A percentile compares a stretch with the other conserved stretches of the same genome.
phyloP scores from a whole-genome alignment of 75 land plant genomes.

The Sequoiadendron giganteum region DNA sequence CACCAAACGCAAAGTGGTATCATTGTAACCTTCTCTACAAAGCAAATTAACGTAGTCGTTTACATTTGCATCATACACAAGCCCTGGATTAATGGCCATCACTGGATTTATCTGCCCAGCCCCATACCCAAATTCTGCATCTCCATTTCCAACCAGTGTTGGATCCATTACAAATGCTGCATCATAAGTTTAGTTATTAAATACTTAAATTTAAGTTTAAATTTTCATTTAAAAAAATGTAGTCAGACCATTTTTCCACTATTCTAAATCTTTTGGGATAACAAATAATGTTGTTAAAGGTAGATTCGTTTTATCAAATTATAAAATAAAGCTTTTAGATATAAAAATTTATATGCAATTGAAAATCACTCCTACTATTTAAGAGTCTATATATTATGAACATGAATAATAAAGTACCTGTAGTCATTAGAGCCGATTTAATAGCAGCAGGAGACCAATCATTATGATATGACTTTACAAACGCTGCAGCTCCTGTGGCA shows the following conservation, averaged over 20 bases:
- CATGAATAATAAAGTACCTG: conserved; percentile 29
- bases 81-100: conserved; percentile 26
- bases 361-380: too few relatives aligned
- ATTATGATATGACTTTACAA: conserved; percentile 39
- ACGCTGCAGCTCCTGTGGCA: conserved; percentile 38
- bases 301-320: not conserved
- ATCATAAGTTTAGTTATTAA: not conserved
- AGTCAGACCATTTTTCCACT: too few relatives aligned
- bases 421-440: conserved; percentile 13
- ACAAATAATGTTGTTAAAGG: not conserved
- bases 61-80: too few relatives aligned
- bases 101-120: conserved; percentile 43
- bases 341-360: not conserved
- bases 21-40: not conserved
- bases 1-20: not conserved
- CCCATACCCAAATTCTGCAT: conserved; percentile 34
- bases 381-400: not conserved
- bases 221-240: too few relatives aligned
- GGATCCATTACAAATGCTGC: conserved; percentile 18
- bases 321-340: not conserved
- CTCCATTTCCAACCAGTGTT: too few relatives aligned
- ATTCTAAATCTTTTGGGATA: not conserved
- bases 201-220: too few relatives aligned
- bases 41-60: not conserved
- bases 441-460: conserved; percentile 42